Percentiles rank a stretch among this genome's conserved stretches.
phyloP scores from a whole-genome alignment of 2,329 filamentous ascomycete species.

The Verticillium albo-atrum region DNA sequence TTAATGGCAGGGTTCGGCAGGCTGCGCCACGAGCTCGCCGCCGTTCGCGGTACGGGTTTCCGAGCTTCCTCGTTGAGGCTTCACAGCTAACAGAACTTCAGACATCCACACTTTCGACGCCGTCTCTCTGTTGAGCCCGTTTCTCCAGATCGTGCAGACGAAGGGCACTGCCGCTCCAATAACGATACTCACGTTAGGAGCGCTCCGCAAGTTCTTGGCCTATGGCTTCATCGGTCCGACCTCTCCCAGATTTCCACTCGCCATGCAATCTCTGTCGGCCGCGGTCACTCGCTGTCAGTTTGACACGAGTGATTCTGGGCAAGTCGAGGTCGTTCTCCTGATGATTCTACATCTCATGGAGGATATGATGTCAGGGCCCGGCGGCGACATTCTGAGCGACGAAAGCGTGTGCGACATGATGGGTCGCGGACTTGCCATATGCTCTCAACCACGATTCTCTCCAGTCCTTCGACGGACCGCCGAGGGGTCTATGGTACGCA shows the following conservation, averaged over 20 bases:
- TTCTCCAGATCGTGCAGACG: conserved; percentile 92
- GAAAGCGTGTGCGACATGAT: conserved; percentile 99
- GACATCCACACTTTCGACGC: conserved; percentile 89
- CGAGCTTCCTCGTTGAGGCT: background rate
- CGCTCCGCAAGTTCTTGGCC: conserved; percentile 92
- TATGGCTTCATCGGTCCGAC: conserved; percentile 84
- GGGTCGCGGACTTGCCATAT: conserved; percentile 95
- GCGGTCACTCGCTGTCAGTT: conserved; percentile 98
- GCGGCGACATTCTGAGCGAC: conserved; percentile 89
- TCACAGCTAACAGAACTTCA: conserved; percentile 29
- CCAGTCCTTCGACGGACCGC: conserved; percentile 87
- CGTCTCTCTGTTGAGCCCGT: conserved; percentile 83
- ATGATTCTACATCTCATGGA: conserved; percentile 98
- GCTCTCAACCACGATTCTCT: conserved; percentile 87
- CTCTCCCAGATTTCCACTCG: conserved; percentile 83
- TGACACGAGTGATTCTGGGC: conserved; percentile 89
- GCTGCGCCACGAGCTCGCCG: conserved; percentile 80
- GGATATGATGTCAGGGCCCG: conserved; percentile 91
- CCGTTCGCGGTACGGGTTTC: conserved; percentile 64
- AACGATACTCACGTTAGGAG: conserved; percentile 87
- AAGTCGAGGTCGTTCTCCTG: conserved; percentile 91
- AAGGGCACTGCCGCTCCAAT: conserved; percentile 95
- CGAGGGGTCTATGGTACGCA: conserved; percentile 95
- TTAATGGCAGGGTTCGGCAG: conserved; percentile 93
- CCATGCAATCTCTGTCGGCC: conserved; percentile 90